Conservation (phyloP, 225 moss, liverwort and hornwort genomes). For the Polytrichum formosum region DNA sequence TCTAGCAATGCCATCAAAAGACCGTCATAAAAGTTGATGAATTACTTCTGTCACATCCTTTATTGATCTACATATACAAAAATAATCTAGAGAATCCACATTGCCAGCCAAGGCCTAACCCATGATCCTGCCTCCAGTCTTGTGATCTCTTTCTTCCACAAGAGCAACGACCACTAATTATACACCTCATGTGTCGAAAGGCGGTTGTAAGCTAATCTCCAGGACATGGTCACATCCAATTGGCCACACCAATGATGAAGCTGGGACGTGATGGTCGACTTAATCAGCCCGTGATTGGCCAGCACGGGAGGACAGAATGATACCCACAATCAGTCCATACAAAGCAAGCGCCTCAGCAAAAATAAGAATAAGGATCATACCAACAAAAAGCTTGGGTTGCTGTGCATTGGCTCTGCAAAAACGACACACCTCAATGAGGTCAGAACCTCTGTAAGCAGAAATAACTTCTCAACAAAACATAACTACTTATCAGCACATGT, state of each 20-base stretch:
- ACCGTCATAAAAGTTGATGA: no score
- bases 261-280: not conserved
- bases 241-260: not conserved
- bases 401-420: conserved; percentile 64
- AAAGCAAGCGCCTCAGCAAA: conserved; percentile 88
- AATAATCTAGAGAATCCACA: conserved; percentile 15
- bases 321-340: conserved; percentile 84
- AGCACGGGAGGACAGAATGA: conserved; percentile 77
- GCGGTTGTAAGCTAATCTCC: not conserved
- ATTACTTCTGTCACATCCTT: not conserved
- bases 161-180: not conserved
- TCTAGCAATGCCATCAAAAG: no score
- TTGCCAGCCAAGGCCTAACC: not conserved
- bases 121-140: not conserved
- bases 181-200: not conserved
- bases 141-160: not conserved
- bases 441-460: no score
- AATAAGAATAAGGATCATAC: conserved; percentile 94
- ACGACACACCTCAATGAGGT: not conserved
- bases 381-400: conserved; percentile 86
- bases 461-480: no score
- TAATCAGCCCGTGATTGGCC: conserved; percentile 67
- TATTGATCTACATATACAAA: conserved; percentile 29
- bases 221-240: not conserved
- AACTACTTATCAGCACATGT: not conserved